phyloP scores from a whole-genome alignment of 768 basidiomycete species.

The Clitopilus passeckerianus region DNA sequence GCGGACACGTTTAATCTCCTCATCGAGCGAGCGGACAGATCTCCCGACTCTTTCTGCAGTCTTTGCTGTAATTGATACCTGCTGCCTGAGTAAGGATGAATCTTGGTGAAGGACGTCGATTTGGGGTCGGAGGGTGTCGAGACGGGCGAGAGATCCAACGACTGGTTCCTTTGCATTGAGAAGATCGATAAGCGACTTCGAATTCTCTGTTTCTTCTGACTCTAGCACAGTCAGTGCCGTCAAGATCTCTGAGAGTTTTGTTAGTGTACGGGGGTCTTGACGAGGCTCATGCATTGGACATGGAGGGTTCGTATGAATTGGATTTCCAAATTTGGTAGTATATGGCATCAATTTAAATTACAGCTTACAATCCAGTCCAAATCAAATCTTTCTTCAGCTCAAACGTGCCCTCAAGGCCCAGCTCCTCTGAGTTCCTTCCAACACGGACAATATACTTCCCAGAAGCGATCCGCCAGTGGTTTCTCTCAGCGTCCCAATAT shows the following conservation, averaged over 20 bases:
- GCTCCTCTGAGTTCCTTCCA: slow-evolving; percentile 31
- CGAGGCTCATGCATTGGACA: neutral
- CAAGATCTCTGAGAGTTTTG: slow-evolving; percentile 63
- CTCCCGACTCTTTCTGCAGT: slow-evolving; percentile 91
- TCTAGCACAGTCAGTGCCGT: slow-evolving; percentile 73
- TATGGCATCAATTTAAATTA: too few relatives aligned
- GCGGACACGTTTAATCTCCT: slow-evolving; percentile 87
- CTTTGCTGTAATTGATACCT: slow-evolving; percentile 66
- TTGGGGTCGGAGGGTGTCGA: slow-evolving; percentile 55
- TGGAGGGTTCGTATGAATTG: neutral
- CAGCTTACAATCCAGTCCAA: slow-evolving; percentile 24
- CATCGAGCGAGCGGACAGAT: slow-evolving; percentile 82
- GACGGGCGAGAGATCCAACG: slow-evolving; percentile 50
- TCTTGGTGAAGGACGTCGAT: slow-evolving; percentile 62
- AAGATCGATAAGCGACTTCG: slow-evolving; percentile 64
- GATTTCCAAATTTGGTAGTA: neutral
- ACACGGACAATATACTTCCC: slow-evolving; percentile 48
- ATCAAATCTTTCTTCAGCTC: slow-evolving; percentile 15
- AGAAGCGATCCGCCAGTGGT: slow-evolving; percentile 43
- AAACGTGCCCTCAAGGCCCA: slow-evolving; percentile 19
- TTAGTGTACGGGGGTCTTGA: slow-evolving; percentile 40
- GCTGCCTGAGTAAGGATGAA: slow-evolving; percentile 45
- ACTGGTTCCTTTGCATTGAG: slow-evolving; percentile 69
- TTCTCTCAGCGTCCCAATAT: slow-evolving; percentile 46
- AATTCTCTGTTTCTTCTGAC: slow-evolving; percentile 73